Evolutionary conservation across 345 rosid species (phyloP), one percentile per base, ranked within the genome.

Genomic region (Euphorbia pulcherrima): DNA sequence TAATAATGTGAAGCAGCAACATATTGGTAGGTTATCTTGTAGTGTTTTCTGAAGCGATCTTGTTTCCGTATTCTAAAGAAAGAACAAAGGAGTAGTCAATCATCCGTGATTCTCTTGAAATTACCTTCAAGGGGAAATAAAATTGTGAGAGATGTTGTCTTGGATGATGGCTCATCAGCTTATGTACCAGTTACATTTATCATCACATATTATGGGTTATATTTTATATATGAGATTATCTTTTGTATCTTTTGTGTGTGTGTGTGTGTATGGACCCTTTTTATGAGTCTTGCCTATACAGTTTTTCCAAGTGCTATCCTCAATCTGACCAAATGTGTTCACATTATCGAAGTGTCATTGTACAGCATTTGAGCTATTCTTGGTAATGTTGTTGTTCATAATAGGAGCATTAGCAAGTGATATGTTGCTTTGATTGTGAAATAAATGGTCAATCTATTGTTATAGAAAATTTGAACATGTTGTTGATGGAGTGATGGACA

Each of bases 1-100:
- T 77, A 81, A 84, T 81, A 81, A 84, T 79, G 64, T 77, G 73
- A 78, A 77, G 76, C 68, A 79, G 76, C 80, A 73, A 77, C 81
- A 77, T 77, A 75, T 72, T 73, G 74, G 80, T 81, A 75, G 83
- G 66, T 59, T 77, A 75, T 71, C 81, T 65, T 66, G 3, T 73
- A 79, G 83, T 65, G 80, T 71, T 77, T 77, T 68, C 68, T 29
- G 75, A 75, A 77, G 74, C 56, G 37, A 67, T 65, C 71, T 68
- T 47, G 44, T 55, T 57, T 33, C 62, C 9, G 5, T 23, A 54
- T 48, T 59, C 37, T 41, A 28, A 29, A 21, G 40, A 28, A 29
- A 21, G 33, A 20, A 66, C 80, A 79, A 77, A 75, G 60, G 75
- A 65, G 73, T 76, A 77, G 82, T 71, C 72, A 70, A 68, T 74